A percentile compares a stretch with the other conserved stretches of the same genome.
phyloP scores from a whole-genome alignment of 345 rosid genomes.

The Citrus medica region DNA sequence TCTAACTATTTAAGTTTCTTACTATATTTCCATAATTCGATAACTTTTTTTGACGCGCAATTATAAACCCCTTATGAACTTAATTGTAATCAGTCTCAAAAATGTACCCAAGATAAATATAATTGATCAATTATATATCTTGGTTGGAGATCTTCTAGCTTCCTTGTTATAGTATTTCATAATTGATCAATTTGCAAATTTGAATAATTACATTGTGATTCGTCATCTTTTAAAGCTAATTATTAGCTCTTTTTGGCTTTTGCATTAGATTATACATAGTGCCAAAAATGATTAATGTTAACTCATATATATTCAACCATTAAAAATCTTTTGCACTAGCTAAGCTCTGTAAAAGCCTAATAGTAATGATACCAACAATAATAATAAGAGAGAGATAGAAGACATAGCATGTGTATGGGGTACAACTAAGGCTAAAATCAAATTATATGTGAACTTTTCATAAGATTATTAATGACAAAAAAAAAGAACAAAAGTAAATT shows the following conservation, averaged over 20 bases:
- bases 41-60: background rate
- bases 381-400: slow-evolving; percentile 23
- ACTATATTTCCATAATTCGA: background rate
- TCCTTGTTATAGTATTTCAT: slow-evolving; percentile 24
- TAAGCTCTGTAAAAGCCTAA: slow-evolving; percentile 27
- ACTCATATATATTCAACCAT: slow-evolving; percentile 1
- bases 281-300: slow-evolving; percentile 18
- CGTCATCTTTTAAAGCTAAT: slow-evolving; percentile 34
- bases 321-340: slow-evolving; percentile 27
- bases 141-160: slow-evolving; percentile 12
- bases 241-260: slow-evolving; percentile 41
- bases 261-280: slow-evolving; percentile 1
- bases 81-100: background rate
- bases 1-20: background rate
- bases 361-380: slow-evolving; percentile 21
- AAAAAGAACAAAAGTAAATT: background rate
- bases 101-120: background rate
- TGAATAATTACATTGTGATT: slow-evolving; percentile 15
- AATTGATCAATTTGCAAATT: slow-evolving; percentile 35
- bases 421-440: slow-evolving; percentile 21
- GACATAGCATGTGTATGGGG: slow-evolving; percentile 31
- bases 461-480: slow-evolving; percentile 7
- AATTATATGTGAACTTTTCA: slow-evolving; percentile 11
- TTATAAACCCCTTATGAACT: background rate
- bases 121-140: background rate